These are phyloP conservation scores for Trypanosoma cruzi DNA, from an alignment of 208 protist genomes.

Conservation along the genomic window DNA sequence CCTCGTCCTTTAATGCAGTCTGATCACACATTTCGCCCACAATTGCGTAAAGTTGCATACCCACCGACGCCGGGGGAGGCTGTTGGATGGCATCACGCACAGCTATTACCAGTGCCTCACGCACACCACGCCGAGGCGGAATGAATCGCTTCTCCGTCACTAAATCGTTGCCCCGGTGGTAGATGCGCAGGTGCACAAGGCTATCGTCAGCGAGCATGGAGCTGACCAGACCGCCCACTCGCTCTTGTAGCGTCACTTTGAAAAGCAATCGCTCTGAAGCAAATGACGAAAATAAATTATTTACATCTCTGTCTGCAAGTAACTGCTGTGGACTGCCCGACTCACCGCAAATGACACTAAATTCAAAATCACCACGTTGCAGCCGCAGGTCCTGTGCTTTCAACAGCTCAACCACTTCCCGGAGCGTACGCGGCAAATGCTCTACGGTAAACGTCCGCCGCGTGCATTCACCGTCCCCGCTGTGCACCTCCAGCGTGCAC, in stretches of 20 bases:
- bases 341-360: slow-evolving; percentile 26
- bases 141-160: slow-evolving; percentile 29
- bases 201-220: slow-evolving; percentile 27
- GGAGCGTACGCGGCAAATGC: slow-evolving; percentile 25
- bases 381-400: slow-evolving; percentile 67
- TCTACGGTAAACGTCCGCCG: slow-evolving; percentile 50
- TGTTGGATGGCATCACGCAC: slow-evolving; percentile 12
- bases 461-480: slow-evolving; percentile 36
- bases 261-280: slow-evolving; percentile 9
- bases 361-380: slow-evolving; percentile 52
- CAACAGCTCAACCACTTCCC: slow-evolving; percentile 38
- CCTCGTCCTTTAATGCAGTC: neutral
- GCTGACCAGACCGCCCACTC: neutral
- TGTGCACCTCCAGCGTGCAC: slow-evolving; percentile 54
- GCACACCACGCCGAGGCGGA: slow-evolving; percentile 14
- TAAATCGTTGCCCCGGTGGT: slow-evolving; percentile 4
- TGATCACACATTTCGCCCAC: neutral
- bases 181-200: slow-evolving; percentile 21
- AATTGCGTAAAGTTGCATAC: slow-evolving; percentile 9
- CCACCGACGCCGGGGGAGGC: neutral
- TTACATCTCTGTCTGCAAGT: slow-evolving; percentile 9
- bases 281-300: slow-evolving; percentile 10
- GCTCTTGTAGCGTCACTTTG: slow-evolving; percentile 4
- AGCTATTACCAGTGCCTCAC: slow-evolving; percentile 15
- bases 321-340: neutral